Conservation (phyloP, 176 grass and related monocot genomes). For the Oryza meridionalis region DNA sequence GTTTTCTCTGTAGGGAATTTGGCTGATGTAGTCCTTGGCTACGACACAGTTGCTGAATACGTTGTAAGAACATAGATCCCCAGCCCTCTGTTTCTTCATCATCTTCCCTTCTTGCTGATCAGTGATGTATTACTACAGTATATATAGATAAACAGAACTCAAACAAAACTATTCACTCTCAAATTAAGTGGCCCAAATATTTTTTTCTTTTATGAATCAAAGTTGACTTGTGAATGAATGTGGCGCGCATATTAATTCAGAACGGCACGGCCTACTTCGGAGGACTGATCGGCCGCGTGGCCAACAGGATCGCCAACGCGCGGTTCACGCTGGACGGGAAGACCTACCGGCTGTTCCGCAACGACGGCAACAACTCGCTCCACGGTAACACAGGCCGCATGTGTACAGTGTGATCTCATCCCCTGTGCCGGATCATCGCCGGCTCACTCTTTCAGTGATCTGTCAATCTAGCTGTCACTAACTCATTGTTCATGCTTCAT, state of each 20-base stretch:
- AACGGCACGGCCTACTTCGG: constrained; percentile 77
- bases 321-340: constrained; percentile 68
- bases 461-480: neutral
- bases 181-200: too few species aligned
- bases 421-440: neutral
- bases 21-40: constrained; percentile 79
- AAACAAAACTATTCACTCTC: neutral
- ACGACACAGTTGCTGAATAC: constrained; percentile 75
- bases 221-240: too few species aligned
- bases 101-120: neutral
- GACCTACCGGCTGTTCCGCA: constrained; percentile 52
- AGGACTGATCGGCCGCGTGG: constrained; percentile 80
- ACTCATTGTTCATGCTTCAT: neutral
- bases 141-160: neutral
- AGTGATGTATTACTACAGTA: neutral
- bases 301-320: constrained; percentile 64
- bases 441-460: neutral
- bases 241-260: constrained; percentile 18
- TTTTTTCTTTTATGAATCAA: too few species aligned
- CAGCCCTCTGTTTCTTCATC: neutral
- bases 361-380: constrained; percentile 82
- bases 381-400: constrained; percentile 47
- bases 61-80: constrained; percentile 48
- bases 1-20: constrained; percentile 48
- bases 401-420: neutral